Percentiles rank a stretch among this genome's conserved stretches.
Evolutionary conservation across 139 green algal species (phyloP).

Genomic region (Closterium sp.): DNA sequence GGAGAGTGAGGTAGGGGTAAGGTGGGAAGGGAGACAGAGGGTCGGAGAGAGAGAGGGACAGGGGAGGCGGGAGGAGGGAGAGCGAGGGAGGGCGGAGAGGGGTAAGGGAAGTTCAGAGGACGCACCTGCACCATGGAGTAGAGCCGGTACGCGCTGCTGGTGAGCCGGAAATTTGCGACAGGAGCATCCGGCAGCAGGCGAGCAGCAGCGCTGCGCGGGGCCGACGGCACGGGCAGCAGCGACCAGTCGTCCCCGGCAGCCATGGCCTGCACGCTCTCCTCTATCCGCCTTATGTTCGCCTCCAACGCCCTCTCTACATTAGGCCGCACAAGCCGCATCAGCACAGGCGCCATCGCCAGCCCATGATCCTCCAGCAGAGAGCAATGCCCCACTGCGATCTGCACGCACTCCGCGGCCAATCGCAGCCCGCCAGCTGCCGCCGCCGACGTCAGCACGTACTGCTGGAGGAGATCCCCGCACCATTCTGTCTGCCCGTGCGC

Average conservation of each 20-base stretch:
- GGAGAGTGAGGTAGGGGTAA: background rate
- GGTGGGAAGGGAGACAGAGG: background rate
- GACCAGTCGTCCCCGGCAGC: conserved; percentile 41
- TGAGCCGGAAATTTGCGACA: conserved; percentile 22
- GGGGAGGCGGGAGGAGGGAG: too few species aligned
- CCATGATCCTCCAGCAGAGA: conserved; percentile 37
- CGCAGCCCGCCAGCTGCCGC: conserved; percentile 39
- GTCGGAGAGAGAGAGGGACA: too few species aligned
- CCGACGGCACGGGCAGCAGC: background rate
- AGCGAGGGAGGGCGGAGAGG: too few species aligned
- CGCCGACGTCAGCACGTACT: conserved; percentile 34
- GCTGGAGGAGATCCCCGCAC: conserved; percentile 29
- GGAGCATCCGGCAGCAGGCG: background rate
- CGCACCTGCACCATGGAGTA: conserved; percentile 52
- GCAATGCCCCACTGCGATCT: conserved; percentile 49
- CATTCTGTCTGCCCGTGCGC: conserved; percentile 43
- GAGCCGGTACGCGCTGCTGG: conserved; percentile 41
- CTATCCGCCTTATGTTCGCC: conserved; percentile 39
- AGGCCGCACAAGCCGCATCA: conserved; percentile 26
- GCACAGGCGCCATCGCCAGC: conserved; percentile 35
- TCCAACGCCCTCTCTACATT: conserved; percentile 48
- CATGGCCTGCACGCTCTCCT: conserved; percentile 42
- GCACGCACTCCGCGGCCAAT: conserved; percentile 47
- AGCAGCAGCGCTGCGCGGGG: background rate
- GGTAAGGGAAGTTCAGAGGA: too few species aligned